Evolutionary conservation across 2,329 filamentous ascomycete species (phyloP).

Genomic region (Diaporthe humulicola): DNA sequence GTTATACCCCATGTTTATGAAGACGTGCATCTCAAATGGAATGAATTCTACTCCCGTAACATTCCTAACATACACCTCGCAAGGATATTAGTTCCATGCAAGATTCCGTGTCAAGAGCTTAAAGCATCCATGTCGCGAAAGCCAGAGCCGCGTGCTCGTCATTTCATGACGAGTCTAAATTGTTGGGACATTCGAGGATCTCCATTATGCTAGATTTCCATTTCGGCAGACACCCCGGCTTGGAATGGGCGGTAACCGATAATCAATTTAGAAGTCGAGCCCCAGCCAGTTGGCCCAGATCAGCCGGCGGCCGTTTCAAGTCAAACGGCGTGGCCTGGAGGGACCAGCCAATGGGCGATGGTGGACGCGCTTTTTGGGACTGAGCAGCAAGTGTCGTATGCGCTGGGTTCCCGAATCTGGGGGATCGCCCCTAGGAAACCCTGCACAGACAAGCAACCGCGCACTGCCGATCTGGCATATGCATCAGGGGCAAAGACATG

Average conservation of each 20-base stretch:
- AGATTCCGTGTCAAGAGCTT: background rate
- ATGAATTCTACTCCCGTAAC: background rate
- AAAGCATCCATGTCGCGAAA: background rate
- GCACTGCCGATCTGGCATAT: constrained; percentile 29
- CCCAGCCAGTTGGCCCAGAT: constrained; percentile 26
- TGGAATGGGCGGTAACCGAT: constrained; percentile 3
- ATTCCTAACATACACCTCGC: background rate
- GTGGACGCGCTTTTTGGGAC: constrained; percentile 20
- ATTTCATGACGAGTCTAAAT: background rate
- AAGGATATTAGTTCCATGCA: background rate
- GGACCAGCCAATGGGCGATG: constrained; percentile 27
- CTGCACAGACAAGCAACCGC: constrained; percentile 29
- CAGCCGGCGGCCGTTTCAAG: constrained; percentile 33
- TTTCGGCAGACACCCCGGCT: background rate
- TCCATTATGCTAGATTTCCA: background rate
- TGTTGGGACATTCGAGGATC: background rate
- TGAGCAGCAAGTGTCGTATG: background rate
- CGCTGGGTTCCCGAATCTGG: constrained; percentile 14
- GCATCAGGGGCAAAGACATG: constrained; percentile 33
- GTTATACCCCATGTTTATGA: constrained; percentile 25
- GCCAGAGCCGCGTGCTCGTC: background rate
- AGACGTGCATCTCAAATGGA: background rate
- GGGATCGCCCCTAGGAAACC: constrained; percentile 24
- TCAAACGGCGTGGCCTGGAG: constrained; percentile 23
- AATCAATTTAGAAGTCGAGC: background rate